Evolutionary conservation across 1,284 basidiomycete species (phyloP).

Genomic region (Apiotrichum porosum): DNA sequence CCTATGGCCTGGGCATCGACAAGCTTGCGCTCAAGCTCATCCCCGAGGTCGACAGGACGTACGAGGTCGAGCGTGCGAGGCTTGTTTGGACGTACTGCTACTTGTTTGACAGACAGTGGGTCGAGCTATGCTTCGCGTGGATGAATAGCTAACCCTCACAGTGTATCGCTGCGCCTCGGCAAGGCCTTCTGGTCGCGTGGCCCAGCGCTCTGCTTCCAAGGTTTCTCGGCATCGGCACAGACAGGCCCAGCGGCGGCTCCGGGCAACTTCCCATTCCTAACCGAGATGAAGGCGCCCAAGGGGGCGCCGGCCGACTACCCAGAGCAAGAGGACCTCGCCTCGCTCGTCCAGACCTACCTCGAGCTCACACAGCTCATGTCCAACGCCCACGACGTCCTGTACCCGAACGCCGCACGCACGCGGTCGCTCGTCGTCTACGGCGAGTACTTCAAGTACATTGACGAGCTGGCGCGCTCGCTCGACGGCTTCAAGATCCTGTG

Average conservation of each 20-base stretch:
- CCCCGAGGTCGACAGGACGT: conserved; percentile 32
- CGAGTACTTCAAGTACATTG: conserved; percentile 47
- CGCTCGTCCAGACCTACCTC: conserved; percentile 45
- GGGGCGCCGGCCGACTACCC: conserved; percentile 13
- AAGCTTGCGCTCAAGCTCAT: conserved; percentile 40
- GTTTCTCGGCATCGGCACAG: conserved; percentile 42
- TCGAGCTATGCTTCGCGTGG: neutral
- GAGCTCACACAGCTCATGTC: conserved; percentile 48
- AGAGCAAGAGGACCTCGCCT: conserved; percentile 40
- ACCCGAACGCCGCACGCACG: conserved; percentile 43
- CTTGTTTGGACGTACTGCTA: conserved; percentile 50
- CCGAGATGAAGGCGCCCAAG: conserved; percentile 20
- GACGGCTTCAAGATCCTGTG: conserved; percentile 46
- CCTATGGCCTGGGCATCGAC: conserved; percentile 44
- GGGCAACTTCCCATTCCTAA: conserved; percentile 44
- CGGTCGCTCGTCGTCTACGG: conserved; percentile 42
- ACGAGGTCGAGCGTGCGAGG: conserved; percentile 40
- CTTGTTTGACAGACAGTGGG: conserved; percentile 45
- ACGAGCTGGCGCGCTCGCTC: conserved; percentile 43
- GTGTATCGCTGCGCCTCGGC: conserved; percentile 44
- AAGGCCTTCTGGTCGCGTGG: conserved; percentile 50
- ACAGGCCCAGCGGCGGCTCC: conserved; percentile 43
- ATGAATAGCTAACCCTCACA: conserved; percentile 7
- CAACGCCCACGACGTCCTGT: conserved; percentile 48
- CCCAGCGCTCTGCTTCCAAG: conserved; percentile 46